A percentile compares a stretch with the other conserved stretches of the same genome.
phyloP scores from a whole-genome alignment of 2,329 filamentous ascomycete genomes.

The Neonectria hederae region DNA sequence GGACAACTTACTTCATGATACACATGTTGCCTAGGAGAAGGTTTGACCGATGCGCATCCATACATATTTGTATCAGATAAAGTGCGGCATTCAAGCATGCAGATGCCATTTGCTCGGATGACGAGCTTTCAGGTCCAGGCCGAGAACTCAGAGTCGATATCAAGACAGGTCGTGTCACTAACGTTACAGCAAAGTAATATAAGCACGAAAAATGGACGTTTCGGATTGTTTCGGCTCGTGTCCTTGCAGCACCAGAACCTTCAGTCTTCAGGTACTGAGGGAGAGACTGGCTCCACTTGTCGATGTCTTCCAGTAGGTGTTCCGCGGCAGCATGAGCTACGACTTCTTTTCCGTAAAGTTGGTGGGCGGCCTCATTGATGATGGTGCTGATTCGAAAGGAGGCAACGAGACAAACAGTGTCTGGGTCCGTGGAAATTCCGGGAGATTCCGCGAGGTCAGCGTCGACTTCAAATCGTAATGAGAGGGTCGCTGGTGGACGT shows the following conservation, averaged over 20 bases:
- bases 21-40: slow-evolving; percentile 65
- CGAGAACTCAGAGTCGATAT: slow-evolving; percentile 58
- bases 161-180: slow-evolving; percentile 65
- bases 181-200: slow-evolving; percentile 68
- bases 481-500: slow-evolving; percentile 48
- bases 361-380: slow-evolving; percentile 55
- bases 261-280: slow-evolving; percentile 47
- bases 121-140: slow-evolving; percentile 38
- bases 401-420: slow-evolving; percentile 48
- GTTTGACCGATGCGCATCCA: slow-evolving; percentile 55
- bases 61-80: slow-evolving; percentile 64
- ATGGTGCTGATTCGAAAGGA: slow-evolving; percentile 55
- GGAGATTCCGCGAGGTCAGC: slow-evolving; percentile 23
- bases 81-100: slow-evolving; percentile 65
- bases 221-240: slow-evolving; percentile 52
- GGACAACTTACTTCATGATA: slow-evolving; percentile 61
- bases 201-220: slow-evolving; percentile 65
- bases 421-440: slow-evolving; percentile 23
- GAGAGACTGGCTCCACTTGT: slow-evolving; percentile 56
- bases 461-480: slow-evolving; percentile 19
- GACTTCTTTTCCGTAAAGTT: slow-evolving; percentile 52
- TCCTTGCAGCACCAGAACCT: neutral
- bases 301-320: slow-evolving; percentile 52
- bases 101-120: slow-evolving; percentile 53
- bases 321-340: slow-evolving; percentile 49